Evolutionary conservation across 768 basidiomycete genomes (phyloP), one percentile per base, ranked within the genome.

Genomic region (Tricholoma matsutake): DNA sequence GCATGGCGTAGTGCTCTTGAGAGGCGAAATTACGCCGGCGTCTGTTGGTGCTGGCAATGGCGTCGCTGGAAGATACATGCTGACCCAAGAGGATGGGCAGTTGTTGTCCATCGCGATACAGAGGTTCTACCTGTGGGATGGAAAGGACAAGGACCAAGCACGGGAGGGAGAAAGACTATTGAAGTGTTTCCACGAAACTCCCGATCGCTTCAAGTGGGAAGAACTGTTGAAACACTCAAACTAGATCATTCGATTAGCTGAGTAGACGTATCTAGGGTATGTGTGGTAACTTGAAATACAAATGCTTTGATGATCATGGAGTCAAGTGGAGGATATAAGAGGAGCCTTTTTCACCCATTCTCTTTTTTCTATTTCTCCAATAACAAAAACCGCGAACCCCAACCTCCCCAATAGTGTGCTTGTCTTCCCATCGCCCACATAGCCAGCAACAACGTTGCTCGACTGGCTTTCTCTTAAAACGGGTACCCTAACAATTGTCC

Each of bases 11-110:
- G 92, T 98, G 2, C 83, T 99, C 4, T 79, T 98, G 74, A 81
- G 94, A 16, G 97, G 96, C 20, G 96, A 98, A 75, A 87, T 98
- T 61, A 94, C 94, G 0, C 87, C 92, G 1, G 81, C 86, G 1
- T 73, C 84, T 13, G 72, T 78, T 16, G 71, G 70, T 25, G 74
- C 72, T 31, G 69, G 72, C n/a, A 67, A 67, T 32, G 68, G 65
- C 8, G 67, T 67, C 13, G 75, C 80, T 52, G 79, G 76, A 59
- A 75, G 79, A 34, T 91, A 81, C 67, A 73, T 92, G 72, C 72
- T 98, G 39, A 79, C 75, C 59, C 92, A 95, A 70, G 81, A 85
- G 57, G 94, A 97, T 65, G 93, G 94, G 0, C 95, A 97, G 63
- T 65, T 91, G 35, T 81, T 98, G 39, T 83, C 89, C 0, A 76